Conservation (phyloP, 2,329 filamentous ascomycete genomes). For the Botryotinia narcissicola region DNA sequence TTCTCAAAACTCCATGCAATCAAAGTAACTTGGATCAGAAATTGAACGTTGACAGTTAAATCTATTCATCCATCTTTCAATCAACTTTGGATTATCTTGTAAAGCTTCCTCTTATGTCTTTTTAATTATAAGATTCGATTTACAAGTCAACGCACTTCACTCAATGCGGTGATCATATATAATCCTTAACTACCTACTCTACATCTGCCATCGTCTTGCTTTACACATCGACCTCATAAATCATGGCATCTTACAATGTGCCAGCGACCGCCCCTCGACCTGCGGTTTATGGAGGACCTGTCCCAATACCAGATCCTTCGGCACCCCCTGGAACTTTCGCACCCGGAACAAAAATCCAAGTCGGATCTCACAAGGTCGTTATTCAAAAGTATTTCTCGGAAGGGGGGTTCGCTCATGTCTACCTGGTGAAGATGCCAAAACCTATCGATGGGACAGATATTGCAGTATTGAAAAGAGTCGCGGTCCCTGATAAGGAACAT, state of each 20-base stretch:
- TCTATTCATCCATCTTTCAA: slow-evolving; percentile 11
- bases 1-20: slow-evolving; percentile 9
- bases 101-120: slow-evolving; percentile 1
- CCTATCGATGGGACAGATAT: slow-evolving; percentile 41
- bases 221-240: slow-evolving; percentile 29
- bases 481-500: slow-evolving; percentile 92
- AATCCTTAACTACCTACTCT: slow-evolving; percentile 19
- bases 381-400: slow-evolving; percentile 98
- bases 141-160: slow-evolving; percentile 17
- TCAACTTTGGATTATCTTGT: background rate
- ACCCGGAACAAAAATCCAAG: slow-evolving; percentile 93
- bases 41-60: slow-evolving; percentile 10
- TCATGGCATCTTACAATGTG: slow-evolving; percentile 45
- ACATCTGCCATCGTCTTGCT: slow-evolving; percentile 24
- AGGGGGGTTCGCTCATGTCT: slow-evolving; percentile 97
- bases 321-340: slow-evolving; percentile 82
- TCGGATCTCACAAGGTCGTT: slow-evolving; percentile 85
- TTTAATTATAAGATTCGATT: background rate
- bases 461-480: slow-evolving; percentile 66
- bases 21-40: slow-evolving; percentile 11
- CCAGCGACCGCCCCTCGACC: slow-evolving; percentile 43
- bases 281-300: slow-evolving; percentile 46
- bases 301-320: slow-evolving; percentile 42
- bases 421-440: slow-evolving; percentile 83
- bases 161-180: slow-evolving; percentile 37